Conservation (phyloP, 1,284 basidiomycete species). For the Leccinum griseonigrum region DNA sequence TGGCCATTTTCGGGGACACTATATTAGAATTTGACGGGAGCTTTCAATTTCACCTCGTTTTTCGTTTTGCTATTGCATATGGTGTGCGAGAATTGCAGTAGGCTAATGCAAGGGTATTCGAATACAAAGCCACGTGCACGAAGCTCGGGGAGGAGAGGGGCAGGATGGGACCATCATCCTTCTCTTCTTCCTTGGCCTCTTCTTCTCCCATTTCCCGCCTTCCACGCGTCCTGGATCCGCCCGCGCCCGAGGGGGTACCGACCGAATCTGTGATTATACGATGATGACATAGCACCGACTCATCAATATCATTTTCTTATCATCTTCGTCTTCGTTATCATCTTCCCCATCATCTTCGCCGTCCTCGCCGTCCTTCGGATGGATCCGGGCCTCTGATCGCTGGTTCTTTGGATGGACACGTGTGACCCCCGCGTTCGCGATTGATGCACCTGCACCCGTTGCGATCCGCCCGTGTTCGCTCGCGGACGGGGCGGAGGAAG, state of each 20-base stretch:
- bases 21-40: conserved; percentile 10
- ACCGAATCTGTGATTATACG: background rate
- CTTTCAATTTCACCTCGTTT: background rate
- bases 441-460: background rate
- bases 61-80: background rate
- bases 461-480: background rate
- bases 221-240: background rate
- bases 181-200: background rate
- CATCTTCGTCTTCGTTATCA: background rate
- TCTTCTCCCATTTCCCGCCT: background rate
- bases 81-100: background rate
- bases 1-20: background rate
- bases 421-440: background rate
- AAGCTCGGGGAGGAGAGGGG: background rate
- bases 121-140: background rate
- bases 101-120: background rate
- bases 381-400: background rate
- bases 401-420: background rate
- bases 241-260: background rate
- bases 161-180: background rate
- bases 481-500: background rate
- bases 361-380: background rate
- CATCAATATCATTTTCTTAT: background rate
- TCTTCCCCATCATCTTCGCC: background rate
- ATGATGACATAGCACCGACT: background rate